These are phyloP conservation scores for Musa itinerans DNA, from an alignment of 176 grass and related monocot genomes.

Conservation along the genomic window DNA sequence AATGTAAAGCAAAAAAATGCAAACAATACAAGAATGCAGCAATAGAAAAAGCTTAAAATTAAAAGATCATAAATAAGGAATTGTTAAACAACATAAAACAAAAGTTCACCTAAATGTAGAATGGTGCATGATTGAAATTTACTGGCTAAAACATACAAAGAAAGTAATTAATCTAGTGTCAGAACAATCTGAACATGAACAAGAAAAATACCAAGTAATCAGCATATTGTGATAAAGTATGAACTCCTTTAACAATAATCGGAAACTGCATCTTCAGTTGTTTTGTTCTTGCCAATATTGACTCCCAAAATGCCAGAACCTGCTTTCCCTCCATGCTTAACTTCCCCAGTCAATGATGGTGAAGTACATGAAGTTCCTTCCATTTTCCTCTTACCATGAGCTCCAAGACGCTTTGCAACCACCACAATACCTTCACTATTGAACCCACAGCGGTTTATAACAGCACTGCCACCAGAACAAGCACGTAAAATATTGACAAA, in stretches of 20 bases:
- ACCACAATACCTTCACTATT: conserved; percentile 93
- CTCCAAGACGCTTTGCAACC: conserved; percentile 90
- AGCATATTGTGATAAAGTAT: conserved; percentile 96
- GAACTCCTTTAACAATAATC: conserved; percentile 94
- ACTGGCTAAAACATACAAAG: background rate
- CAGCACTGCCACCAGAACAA: conserved; percentile 40
- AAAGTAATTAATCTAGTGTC: background rate
- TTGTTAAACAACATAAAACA: background rate
- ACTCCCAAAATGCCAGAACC: conserved; percentile 94
- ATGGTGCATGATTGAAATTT: background rate
- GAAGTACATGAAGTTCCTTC: conserved; percentile 63
- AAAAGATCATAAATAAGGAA: background rate
- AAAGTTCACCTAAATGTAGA: too few relatives aligned
- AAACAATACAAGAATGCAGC: background rate
- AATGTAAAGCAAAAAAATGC: background rate
- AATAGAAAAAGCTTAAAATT: background rate
- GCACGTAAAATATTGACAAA: conserved; percentile 2
- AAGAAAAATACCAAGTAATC: conserved; percentile 76
- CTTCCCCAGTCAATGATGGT: conserved; percentile 24
- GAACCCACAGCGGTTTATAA: conserved; percentile 89
- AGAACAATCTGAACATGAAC: conserved; percentile 1
- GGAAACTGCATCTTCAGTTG: conserved; percentile 80
- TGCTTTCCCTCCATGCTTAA: conserved; percentile 87
- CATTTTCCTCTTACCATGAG: conserved; percentile 98
- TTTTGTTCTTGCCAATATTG: conserved; percentile 98